Conservation (phyloP, 345 rosid species). For the Hibiscus trionum region DNA sequence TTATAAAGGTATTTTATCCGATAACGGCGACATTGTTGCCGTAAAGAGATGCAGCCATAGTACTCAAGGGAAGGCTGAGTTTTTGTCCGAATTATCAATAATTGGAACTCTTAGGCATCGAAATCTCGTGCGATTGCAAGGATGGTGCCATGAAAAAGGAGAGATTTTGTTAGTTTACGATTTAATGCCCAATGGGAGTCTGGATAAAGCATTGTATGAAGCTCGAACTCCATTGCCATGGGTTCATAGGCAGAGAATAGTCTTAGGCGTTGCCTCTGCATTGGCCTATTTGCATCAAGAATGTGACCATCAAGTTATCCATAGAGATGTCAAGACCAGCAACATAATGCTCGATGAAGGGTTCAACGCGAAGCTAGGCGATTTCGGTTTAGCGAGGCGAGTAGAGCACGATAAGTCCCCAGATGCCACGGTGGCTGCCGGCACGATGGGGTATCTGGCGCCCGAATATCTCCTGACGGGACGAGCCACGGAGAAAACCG, state of each 20-base stretch:
- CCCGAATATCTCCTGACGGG: conserved; percentile 91
- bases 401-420: conserved; percentile 88
- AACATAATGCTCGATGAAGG: conserved; percentile 86
- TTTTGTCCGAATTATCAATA: conserved; percentile 70
- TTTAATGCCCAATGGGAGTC: conserved; percentile 90
- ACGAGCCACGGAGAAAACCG: conserved; percentile 83
- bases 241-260: conserved; percentile 59
- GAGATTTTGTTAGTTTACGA: conserved; percentile 84
- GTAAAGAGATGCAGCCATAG: conserved; percentile 87
- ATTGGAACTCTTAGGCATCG: conserved; percentile 89
- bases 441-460: conserved; percentile 97
- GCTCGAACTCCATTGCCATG: conserved; percentile 64
- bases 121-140: conserved; percentile 83
- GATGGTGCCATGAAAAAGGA: conserved; percentile 91
- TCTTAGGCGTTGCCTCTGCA: conserved; percentile 87
- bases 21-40: conserved; percentile 72
- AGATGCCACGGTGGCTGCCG: conserved; percentile 90
- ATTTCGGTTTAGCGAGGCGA: conserved; percentile 86
- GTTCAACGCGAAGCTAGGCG: conserved; percentile 82
- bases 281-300: conserved; percentile 92
- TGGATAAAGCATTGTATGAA: conserved; percentile 83
- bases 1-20: conserved; percentile 66
- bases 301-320: conserved; percentile 94
- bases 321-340: conserved; percentile 84
- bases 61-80: conserved; percentile 80